Base-by-base conservation (phyloP, 1,284 basidiomycete genomes). In the Leccinum fuscescens region DNA sequence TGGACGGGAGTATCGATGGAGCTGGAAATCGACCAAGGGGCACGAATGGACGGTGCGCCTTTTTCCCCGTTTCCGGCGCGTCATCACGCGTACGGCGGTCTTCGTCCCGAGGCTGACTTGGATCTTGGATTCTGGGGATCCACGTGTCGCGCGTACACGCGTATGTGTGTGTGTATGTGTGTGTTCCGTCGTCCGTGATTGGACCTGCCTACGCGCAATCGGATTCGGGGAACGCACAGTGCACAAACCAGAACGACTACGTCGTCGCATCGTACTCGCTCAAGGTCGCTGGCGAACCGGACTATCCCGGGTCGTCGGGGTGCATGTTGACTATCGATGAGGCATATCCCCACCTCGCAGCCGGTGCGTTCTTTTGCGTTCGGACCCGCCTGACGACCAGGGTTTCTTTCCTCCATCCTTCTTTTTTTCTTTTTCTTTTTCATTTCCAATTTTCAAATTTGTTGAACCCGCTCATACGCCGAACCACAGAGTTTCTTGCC, bases 251-350 rank as follows among this genome's bases (percentile, higher is more conserved):
- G 24, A 77, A 67, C 48, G 79, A 79, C 22, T 80, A 82, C 55
- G 72, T 83, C 3, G 79, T 88, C 31, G 83, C 86, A 0, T 81
- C 80, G 62, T 88, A 88, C 69, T 80, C 78, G 66, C 76, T 85
- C 59, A 86, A 85, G 62, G 70, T 78, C 15, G 73, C 79, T 0
- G 82, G 81, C 27, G 85, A 87, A 66, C 83, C 84, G 4, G 76
- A 77, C 17, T 86, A 86, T 64, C 55, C 57, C 5, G 68, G 72
- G 51, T 85, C 84, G 0, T 86, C 84, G 5, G 85, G 86, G 3
- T 84, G 83, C 60, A 81, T 82, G 72, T 72, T 89, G 57, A 84
- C 81, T 29, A 78, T 88, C n/a, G 84, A 86, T 49, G 86, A 88
- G 63, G 74, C 77, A 15, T 87, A 81, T 57, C 78, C 77, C 4